Evolutionary conservation across 1,139 yeast genomes (phyloP).

Genomic region (Suhomyces bolitotheri): DNA sequence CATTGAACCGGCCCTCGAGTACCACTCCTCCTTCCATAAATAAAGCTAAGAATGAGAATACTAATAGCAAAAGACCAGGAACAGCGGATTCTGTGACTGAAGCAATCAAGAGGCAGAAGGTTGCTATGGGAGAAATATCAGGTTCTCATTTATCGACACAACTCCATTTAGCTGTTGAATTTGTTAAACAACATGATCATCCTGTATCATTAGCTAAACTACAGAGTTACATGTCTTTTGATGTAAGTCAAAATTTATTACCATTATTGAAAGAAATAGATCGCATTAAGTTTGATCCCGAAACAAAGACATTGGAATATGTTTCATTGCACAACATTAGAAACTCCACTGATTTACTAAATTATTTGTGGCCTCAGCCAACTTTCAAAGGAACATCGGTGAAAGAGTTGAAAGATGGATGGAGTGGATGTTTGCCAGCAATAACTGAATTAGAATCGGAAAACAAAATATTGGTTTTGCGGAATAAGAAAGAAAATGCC

Average conservation of each 20-base stretch:
- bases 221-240: conserved; percentile 56
- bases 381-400: conserved; percentile 88
- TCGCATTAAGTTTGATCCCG: conserved; percentile 64
- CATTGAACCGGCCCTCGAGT: conserved; percentile 16
- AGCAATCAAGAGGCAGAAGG: conserved; percentile 40
- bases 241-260: conserved; percentile 52
- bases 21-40: conserved; percentile 14
- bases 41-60: conserved; percentile 9
- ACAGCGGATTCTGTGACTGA: conserved; percentile 33
- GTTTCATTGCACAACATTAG: conserved; percentile 87
- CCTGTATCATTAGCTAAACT: conserved; percentile 67
- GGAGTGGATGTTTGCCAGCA: conserved; percentile 88
- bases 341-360: conserved; percentile 72
- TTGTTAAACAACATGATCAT: conserved; percentile 64
- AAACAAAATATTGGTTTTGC: conserved; percentile 73
- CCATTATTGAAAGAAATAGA: conserved; percentile 75
- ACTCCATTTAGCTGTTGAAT: conserved; percentile 84
- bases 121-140: conserved; percentile 30
- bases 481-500: conserved; percentile 89
- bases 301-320: conserved; percentile 71
- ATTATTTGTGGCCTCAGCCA: conserved; percentile 74
- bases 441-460: conserved; percentile 75
- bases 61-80: conserved; percentile 18
- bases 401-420: conserved; percentile 90
- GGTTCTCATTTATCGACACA: conserved; percentile 77